Percentiles rank a stretch among this genome's conserved stretches.
Evolutionary conservation across 2,329 filamentous ascomycete genomes (phyloP).

Genomic region (Alternaria brassicae): DNA sequence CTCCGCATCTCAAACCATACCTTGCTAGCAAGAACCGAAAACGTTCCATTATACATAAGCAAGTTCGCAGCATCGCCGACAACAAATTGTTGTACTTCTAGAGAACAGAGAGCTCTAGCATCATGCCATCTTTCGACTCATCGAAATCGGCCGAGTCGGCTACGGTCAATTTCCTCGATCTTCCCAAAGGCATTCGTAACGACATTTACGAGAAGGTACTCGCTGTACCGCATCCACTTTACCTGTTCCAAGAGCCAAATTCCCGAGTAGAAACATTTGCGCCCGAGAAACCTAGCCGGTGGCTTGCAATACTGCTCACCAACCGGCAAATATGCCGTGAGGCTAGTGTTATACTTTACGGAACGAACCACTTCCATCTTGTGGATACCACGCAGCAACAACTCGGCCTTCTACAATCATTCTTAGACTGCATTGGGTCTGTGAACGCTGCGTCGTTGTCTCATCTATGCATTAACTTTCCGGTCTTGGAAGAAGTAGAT

Average conservation of each 20-base stretch:
- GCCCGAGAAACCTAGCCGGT: not conserved
- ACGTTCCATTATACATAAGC: too few species aligned
- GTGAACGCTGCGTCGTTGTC: conserved; percentile 19
- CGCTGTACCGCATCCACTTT: not conserved
- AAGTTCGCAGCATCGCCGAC: too few species aligned
- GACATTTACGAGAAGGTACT: not conserved
- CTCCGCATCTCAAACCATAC: too few species aligned
- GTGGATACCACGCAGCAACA: conserved; percentile 19
- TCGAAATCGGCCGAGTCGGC: too few species aligned
- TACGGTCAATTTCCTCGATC: too few species aligned
- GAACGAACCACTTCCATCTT: conserved; percentile 22
- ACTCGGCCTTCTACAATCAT: conserved; percentile 17
- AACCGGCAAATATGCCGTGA: conserved; percentile 17
- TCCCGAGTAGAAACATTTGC: not conserved
- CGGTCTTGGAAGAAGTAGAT: conserved; percentile 13
- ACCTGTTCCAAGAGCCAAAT: not conserved
- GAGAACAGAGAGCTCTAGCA: too few species aligned
- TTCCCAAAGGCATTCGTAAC: not conserved
- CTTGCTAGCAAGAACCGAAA: too few species aligned
- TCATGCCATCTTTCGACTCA: too few species aligned
- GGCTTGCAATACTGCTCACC: conserved; percentile 12
- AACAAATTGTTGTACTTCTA: too few species aligned
- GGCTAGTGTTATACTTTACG: conserved; percentile 17
- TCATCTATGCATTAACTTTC: conserved; percentile 21
- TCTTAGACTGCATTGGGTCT: conserved; percentile 17